phyloP scores from a whole-genome alignment of 2,329 filamentous ascomycete genomes.

The Colletotrichum endophyticum region DNA sequence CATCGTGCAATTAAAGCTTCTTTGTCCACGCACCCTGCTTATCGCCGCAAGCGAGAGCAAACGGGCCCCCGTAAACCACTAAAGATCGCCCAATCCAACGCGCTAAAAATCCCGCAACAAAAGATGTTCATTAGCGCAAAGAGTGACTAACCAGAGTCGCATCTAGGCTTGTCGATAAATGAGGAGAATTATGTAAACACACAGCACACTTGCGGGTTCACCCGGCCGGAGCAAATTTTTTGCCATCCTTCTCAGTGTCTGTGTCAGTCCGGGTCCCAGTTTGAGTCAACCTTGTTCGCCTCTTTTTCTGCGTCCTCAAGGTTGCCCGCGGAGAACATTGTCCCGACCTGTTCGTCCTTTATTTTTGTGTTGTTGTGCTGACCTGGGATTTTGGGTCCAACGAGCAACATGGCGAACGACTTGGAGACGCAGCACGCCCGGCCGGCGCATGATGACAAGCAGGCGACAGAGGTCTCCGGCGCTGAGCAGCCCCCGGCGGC shows the following conservation, averaged over 20 bases:
- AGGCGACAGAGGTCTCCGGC: not conserved
- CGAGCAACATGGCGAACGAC: not conserved
- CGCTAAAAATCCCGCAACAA: not conserved
- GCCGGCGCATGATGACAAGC: not conserved
- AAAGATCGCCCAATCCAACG: not conserved
- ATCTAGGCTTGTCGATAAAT: not conserved
- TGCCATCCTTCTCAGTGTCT: not conserved
- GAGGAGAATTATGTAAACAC: not conserved
- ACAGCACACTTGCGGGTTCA: not conserved
- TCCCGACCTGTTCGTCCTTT: not conserved
- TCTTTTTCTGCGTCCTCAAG: not conserved
- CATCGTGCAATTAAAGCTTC: not conserved
- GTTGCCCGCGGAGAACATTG: not conserved
- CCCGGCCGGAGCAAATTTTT: not conserved
- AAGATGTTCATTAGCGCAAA: not conserved
- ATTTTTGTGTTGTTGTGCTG: not conserved
- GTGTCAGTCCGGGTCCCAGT: not conserved
- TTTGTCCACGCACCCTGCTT: not conserved
- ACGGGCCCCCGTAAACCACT: not conserved
- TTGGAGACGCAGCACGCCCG: slow-evolving; percentile 2
- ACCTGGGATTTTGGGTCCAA: not conserved
- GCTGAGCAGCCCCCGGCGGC: not conserved
- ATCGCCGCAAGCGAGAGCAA: not conserved
- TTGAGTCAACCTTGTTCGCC: not conserved
- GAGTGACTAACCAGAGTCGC: not conserved